A percentile compares a stretch with the other conserved stretches of the same genome.
These are phyloP conservation scores for Lichenothelia convexa DNA, from an alignment of 495 filamentous ascomycete species.

Conservation along the genomic window DNA sequence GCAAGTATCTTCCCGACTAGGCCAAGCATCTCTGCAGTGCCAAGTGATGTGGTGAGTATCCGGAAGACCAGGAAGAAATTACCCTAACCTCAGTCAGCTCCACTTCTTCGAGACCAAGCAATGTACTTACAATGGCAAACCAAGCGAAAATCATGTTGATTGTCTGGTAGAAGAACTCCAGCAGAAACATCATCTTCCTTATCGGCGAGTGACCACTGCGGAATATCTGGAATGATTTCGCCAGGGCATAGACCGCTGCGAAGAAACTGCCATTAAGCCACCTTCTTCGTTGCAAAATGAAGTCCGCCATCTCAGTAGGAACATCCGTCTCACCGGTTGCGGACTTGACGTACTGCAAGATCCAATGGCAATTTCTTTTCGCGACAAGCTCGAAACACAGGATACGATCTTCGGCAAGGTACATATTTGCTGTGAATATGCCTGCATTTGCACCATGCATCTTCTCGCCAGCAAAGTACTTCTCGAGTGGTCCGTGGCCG, in stretches of 20 bases:
- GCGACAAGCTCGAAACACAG: slow-evolving; percentile 97
- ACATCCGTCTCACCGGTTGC: slow-evolving; percentile 95
- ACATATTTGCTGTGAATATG: slow-evolving; percentile 99
- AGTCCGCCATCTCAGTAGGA: slow-evolving; percentile 82
- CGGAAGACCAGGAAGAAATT: slow-evolving; percentile 99
- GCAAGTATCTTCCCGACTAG: slow-evolving; percentile 59
- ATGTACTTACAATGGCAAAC: slow-evolving; percentile 61
- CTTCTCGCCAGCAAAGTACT: slow-evolving; percentile 96
- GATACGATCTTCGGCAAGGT: slow-evolving; percentile 96
- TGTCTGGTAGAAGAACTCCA: slow-evolving; percentile 89
- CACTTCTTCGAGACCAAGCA: neutral
- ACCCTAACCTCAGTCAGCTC: slow-evolving; percentile 28
- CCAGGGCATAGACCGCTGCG: slow-evolving; percentile 86
- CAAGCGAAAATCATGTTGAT: slow-evolving; percentile 96
- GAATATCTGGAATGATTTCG: slow-evolving; percentile 88
- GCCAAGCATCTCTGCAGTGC: slow-evolving; percentile 45
- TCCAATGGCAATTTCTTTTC: slow-evolving; percentile 93
- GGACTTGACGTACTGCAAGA: slow-evolving; percentile 94
- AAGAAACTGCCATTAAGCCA: slow-evolving; percentile 99
- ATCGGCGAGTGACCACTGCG: slow-evolving; percentile 75
- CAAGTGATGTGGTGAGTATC: slow-evolving; percentile 78
- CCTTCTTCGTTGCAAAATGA: slow-evolving; percentile 88
- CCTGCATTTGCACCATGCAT: slow-evolving; percentile 91
- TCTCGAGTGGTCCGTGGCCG: slow-evolving; percentile 79
- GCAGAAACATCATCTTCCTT: slow-evolving; percentile 70